Evolutionary conservation across 129 eudicot genomes (phyloP).

Genomic region (Logfia minima): DNA sequence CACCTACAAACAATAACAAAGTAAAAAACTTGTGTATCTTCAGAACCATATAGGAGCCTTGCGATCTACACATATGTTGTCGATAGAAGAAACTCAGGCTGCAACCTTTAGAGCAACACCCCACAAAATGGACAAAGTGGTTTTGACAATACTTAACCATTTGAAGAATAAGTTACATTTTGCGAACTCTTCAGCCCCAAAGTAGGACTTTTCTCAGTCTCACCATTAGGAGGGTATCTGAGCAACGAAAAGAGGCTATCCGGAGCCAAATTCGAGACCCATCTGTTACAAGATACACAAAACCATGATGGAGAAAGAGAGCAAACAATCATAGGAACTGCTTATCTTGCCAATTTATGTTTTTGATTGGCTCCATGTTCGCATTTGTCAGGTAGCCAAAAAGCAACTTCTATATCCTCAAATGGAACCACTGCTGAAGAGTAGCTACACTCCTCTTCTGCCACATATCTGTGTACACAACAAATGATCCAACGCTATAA

Average conservation of each 20-base stretch:
- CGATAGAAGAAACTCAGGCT: conserved; percentile 58
- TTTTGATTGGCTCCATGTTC: conserved; percentile 27
- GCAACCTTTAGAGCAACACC: conserved; percentile 64
- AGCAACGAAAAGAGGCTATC: conserved; percentile 41
- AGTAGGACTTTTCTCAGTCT: not conserved
- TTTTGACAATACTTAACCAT: conserved; percentile 20
- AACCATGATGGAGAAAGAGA: conserved; percentile 67
- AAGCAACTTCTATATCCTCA: conserved; percentile 60
- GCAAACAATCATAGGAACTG: conserved; percentile 66
- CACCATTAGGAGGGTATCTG: conserved; percentile 39
- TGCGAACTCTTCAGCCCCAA: conserved; percentile 16
- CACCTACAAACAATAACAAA: not conserved
- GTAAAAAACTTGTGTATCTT: not conserved
- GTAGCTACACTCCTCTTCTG: conserved; percentile 59
- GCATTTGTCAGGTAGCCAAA: conserved; percentile 45
- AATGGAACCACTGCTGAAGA: conserved; percentile 76
- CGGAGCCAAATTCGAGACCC: conserved; percentile 65
- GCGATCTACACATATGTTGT: conserved; percentile 48
- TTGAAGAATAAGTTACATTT: not conserved
- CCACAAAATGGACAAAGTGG: conserved; percentile 95
- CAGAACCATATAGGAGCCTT: conserved; percentile 4
- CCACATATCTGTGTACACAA: conserved; percentile 29
- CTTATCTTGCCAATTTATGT: conserved; percentile 65
- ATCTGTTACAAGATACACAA: conserved; percentile 72
- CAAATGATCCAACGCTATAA: not conserved